Evolutionary conservation across 78 protist species (phyloP).

Genomic region (Dictyostelium intermedium): DNA sequence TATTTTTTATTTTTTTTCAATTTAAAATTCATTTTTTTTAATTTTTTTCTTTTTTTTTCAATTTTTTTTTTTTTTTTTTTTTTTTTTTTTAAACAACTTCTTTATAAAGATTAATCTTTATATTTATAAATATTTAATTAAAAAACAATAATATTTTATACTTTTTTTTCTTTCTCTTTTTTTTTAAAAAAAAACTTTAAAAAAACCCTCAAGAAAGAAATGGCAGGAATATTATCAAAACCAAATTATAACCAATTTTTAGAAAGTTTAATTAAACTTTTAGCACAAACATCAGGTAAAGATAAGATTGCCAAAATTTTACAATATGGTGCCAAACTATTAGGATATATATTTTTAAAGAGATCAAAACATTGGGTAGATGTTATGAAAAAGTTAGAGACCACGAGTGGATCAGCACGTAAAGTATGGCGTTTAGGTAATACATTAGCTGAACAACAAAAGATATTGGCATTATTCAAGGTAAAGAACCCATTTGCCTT

Average conservation of each 20-base stretch:
- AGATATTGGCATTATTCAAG: constrained; percentile 20
- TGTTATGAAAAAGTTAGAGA: constrained; percentile 7
- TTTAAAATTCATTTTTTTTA: too few relatives aligned
- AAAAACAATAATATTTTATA: background rate
- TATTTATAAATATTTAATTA: too few relatives aligned
- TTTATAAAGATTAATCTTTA: too few relatives aligned
- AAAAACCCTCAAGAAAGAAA: background rate
- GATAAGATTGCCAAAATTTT: constrained; percentile 64
- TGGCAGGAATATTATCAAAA: constrained; percentile 31
- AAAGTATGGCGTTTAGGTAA: constrained; percentile 78
- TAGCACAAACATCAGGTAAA: constrained; percentile 71
- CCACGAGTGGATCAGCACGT: constrained; percentile 41
- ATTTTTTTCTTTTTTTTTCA: too few relatives aligned
- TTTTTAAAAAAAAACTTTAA: background rate
- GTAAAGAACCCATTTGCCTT: background rate
- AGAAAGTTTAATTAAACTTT: constrained; percentile 49
- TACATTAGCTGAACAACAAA: constrained; percentile 62
- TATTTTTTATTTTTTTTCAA: too few relatives aligned
- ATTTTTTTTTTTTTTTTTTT: background rate
- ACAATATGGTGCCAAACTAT: constrained; percentile 68
- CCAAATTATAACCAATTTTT: background rate
- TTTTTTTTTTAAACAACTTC: background rate
- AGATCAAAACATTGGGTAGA: constrained; percentile 1
- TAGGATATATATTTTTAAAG: constrained; percentile 23
- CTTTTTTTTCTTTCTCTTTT: background rate